phyloP scores from a whole-genome alignment of 257 asterid genomes.

The Fraxinus quadrangulata region DNA sequence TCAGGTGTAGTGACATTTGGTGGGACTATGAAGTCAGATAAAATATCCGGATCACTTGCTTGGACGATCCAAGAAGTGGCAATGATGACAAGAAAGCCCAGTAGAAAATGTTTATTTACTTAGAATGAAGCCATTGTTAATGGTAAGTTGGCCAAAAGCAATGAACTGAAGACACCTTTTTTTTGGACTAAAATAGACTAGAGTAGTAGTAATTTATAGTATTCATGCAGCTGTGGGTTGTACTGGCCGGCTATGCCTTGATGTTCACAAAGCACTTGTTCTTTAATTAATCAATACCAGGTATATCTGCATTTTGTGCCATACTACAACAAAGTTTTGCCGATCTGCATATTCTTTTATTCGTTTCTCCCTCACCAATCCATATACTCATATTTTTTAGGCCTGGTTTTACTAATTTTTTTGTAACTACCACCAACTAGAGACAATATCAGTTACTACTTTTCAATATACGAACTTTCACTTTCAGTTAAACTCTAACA shows the following conservation, averaged over 20 bases:
- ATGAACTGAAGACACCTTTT: background rate
- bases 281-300: background rate
- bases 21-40: background rate
- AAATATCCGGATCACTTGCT: background rate
- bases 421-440: too few relatives aligned
- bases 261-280: background rate
- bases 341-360: too few relatives aligned
- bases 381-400: too few relatives aligned
- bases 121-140: background rate
- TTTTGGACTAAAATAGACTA: background rate
- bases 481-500: too few relatives aligned
- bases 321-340: background rate
- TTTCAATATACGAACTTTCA: too few relatives aligned
- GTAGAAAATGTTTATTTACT: background rate
- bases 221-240: background rate
- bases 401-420: too few relatives aligned
- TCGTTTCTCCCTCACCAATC: too few relatives aligned
- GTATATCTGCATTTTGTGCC: background rate
- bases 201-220: background rate
- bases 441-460: too few relatives aligned
- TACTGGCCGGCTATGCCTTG: background rate
- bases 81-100: background rate
- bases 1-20: background rate
- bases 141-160: background rate
- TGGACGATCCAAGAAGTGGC: slow-evolving; percentile 2